phyloP scores from a whole-genome alignment of 1,284 basidiomycete species.

The Ceratobasidium sp. region DNA sequence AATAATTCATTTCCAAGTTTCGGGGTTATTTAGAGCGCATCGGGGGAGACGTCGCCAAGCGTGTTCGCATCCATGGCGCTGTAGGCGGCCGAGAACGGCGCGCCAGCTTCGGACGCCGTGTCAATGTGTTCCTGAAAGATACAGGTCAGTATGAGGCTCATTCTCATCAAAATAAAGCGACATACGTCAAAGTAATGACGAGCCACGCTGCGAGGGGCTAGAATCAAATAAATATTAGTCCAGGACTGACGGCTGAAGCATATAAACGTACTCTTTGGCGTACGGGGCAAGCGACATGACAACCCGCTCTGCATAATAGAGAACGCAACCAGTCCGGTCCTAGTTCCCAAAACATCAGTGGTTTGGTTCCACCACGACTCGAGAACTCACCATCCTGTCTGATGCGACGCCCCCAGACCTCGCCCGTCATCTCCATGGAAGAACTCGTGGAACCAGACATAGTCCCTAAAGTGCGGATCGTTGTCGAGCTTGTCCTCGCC shows the following conservation, averaged over 20 bases:
- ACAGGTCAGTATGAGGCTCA: conserved; percentile 10
- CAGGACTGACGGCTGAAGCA: neutral
- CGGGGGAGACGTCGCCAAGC: conserved; percentile 80
- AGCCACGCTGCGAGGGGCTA: conserved; percentile 87
- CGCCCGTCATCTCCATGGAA: conserved; percentile 95
- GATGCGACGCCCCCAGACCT: conserved; percentile 95
- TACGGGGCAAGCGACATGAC: conserved; percentile 85
- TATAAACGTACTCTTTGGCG: conserved; percentile 78
- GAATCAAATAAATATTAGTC: conserved; percentile 51
- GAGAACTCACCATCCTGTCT: conserved; percentile 86
- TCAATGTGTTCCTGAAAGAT: conserved; percentile 73
- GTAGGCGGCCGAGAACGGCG: conserved; percentile 60
- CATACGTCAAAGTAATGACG: conserved; percentile 93
- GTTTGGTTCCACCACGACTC: conserved; percentile 44
- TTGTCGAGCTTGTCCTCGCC: conserved; percentile 87
- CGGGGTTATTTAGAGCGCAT: conserved; percentile 66
- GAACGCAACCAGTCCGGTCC: conserved; percentile 92
- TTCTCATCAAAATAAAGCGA: conserved; percentile 44
- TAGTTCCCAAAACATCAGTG: conserved; percentile 50
- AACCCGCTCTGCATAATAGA: conserved; percentile 89
- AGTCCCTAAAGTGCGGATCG: conserved; percentile 97
- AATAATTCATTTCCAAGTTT: neutral
- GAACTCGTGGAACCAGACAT: conserved; percentile 97
- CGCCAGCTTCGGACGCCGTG: conserved; percentile 73
- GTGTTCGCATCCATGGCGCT: conserved; percentile 69